Base-by-base conservation (phyloP, 345 rosid species). In the Hirschfeldia incana region DNA sequence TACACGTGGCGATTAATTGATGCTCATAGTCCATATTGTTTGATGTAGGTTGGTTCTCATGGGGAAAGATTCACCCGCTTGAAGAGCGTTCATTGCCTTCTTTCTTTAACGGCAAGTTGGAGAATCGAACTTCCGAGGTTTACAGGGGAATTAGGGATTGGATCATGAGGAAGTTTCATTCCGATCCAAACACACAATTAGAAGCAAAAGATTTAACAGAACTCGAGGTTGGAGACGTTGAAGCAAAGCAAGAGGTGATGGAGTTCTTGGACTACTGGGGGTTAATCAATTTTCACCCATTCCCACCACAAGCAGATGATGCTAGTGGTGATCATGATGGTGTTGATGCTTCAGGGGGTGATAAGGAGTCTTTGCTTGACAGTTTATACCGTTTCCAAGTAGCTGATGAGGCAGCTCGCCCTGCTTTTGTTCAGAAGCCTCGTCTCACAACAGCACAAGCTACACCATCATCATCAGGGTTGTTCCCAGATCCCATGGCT, bases 201-300 rank as follows among this genome's bases (percentile, higher is more conserved):
- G 98, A 89, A 80, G 46, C 69, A 69, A 91, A 93, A 84, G 95
- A 96, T 79, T 76, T 96, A 28, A 80, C 86, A 15, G 94, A 89
- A 72, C 90, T 96, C 67, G 97, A 89, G 80, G 87, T 89, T 81
- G 97, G 89, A 59, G 91, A 89, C 74, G 55, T 78, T 30, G 97
- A 92, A 59, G 94, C 97, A 30, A 93, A 88, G 89, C 90, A 86
- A 67, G 99, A 93, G 85, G 91, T 96, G 76, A 80, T 93, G 82
- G 97, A 96, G 82, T 96, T 96, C 87, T 85, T 96, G 89, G 98
- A 96, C 64, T 92, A 88, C 83, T 96, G 98, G 98, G 99, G 99
- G 74, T 87, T 96, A 85, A 89, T 93, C 77, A 96, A 96, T 82
- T 96, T 96, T 75, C 99, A 96, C 74, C 98, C 98, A 59, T 88